These are phyloP conservation scores for Asterionellopsis glacialis DNA, from an alignment of 108 stramenopile species.

Conservation along the genomic window DNA sequence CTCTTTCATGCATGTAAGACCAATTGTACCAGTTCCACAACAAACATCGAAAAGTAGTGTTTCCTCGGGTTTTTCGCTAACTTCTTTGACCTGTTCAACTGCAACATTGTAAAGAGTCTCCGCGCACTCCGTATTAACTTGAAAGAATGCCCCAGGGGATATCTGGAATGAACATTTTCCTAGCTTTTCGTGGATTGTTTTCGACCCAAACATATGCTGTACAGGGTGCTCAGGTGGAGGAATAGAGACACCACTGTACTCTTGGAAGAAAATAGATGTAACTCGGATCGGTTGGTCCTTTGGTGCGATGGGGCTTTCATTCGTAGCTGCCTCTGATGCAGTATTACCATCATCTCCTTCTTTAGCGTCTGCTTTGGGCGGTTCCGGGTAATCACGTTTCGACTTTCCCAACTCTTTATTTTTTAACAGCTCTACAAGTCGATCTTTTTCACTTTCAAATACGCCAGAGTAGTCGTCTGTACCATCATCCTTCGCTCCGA, in stretches of 20 bases:
- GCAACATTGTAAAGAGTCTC: slow-evolving; percentile 82
- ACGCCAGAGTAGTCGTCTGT: slow-evolving; percentile 25
- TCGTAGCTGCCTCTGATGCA: not conserved
- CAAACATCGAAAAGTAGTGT: slow-evolving; percentile 86
- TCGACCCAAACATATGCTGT: slow-evolving; percentile 76
- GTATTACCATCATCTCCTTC: slow-evolving; percentile 15
- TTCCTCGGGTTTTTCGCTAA: slow-evolving; percentile 24
- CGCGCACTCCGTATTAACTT: slow-evolving; percentile 86
- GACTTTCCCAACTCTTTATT: slow-evolving; percentile 24
- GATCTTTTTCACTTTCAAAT: slow-evolving; percentile 60
- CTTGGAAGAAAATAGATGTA: slow-evolving; percentile 79
- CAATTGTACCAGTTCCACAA: slow-evolving; percentile 95
- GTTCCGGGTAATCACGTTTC: slow-evolving; percentile 21
- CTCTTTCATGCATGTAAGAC: slow-evolving; percentile 73
- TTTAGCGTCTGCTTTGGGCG: slow-evolving; percentile 5
- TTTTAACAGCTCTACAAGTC: slow-evolving; percentile 43
- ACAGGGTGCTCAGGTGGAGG: slow-evolving; percentile 78
- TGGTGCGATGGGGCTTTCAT: not conserved
- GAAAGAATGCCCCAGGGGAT: slow-evolving; percentile 93
- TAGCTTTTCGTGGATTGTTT: slow-evolving; percentile 59
- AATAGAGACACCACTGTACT: slow-evolving; percentile 70
- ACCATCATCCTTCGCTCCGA: slow-evolving; percentile 29
- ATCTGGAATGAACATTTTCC: slow-evolving; percentile 82
- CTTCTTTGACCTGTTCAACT: slow-evolving; percentile 61
- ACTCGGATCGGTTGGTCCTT: slow-evolving; percentile 18